phyloP scores from a whole-genome alignment of 2,329 filamentous ascomycete species.

The Colletotrichum caudatum region DNA sequence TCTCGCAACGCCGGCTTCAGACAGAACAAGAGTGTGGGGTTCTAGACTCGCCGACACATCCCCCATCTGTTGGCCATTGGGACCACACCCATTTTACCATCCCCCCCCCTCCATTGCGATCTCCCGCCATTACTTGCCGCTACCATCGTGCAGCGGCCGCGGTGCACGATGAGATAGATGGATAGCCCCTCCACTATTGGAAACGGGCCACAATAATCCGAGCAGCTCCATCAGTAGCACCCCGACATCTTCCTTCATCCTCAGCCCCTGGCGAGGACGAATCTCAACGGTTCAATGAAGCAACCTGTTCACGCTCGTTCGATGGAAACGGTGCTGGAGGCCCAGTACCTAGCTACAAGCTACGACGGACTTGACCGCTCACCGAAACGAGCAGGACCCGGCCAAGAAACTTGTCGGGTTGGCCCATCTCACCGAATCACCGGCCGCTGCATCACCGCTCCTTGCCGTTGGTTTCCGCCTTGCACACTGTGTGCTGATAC shows the following conservation, averaged over 20 bases:
- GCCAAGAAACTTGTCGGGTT: conserved; percentile 10
- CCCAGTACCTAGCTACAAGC: background rate
- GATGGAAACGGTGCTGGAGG: background rate
- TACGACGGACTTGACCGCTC: conserved; percentile 11
- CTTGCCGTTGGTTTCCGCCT: conserved; percentile 6
- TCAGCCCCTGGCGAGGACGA: conserved; percentile 1
- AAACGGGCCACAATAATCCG: conserved; percentile 12
- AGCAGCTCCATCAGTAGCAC: conserved; percentile 13
- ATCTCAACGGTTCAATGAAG: conserved; percentile 11
- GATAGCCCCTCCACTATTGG: conserved; percentile 14
- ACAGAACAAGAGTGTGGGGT: conserved; percentile 27
- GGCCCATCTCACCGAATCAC: conserved; percentile 18
- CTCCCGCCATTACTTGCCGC: conserved; percentile 19
- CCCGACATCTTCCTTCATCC: conserved; percentile 4
- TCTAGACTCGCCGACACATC: background rate
- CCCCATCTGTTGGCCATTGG: conserved; percentile 22
- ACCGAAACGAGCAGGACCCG: conserved; percentile 22
- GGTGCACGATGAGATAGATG: conserved; percentile 37
- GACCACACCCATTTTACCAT: conserved; percentile 31
- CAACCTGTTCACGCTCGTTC: conserved; percentile 33
- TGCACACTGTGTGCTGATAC: conserved; percentile 29
- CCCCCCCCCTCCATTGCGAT: conserved; percentile 28
- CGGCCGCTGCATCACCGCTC: conserved; percentile 28
- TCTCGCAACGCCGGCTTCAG: background rate
- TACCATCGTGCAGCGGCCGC: conserved; percentile 24